phyloP scores from a whole-genome alignment of 2,329 filamentous ascomycete species.

The Aquanectria penicillioides region DNA sequence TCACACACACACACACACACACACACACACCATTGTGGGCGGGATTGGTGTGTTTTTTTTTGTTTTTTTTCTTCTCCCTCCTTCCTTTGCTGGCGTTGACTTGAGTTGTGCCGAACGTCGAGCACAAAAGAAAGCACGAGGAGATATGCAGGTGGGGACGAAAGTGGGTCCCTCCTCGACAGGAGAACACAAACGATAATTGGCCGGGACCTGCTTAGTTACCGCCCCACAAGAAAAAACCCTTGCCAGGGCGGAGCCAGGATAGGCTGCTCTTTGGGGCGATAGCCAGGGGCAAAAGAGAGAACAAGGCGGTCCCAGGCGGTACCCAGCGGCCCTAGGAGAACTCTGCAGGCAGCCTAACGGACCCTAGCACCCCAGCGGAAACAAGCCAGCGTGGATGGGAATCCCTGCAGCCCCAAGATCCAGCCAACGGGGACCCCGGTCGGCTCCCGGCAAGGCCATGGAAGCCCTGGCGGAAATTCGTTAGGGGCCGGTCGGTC shows the following conservation, averaged over 20 bases:
- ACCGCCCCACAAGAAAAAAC: slow-evolving; percentile 11
- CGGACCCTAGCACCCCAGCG: slow-evolving; percentile 12
- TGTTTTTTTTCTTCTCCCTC: neutral
- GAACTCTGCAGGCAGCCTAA: too few species aligned
- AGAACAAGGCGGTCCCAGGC: slow-evolving; percentile 10
- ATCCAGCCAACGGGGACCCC: slow-evolving; percentile 14
- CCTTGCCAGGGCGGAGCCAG: slow-evolving; percentile 29
- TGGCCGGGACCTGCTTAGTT: slow-evolving; percentile 4
- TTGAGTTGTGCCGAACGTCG: too few species aligned
- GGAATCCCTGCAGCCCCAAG: slow-evolving; percentile 9
- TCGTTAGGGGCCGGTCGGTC: slow-evolving; percentile 2
- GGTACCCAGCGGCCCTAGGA: neutral
- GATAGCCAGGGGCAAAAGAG: slow-evolving; percentile 33
- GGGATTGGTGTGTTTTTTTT: neutral
- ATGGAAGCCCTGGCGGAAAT: neutral
- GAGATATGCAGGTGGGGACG: neutral
- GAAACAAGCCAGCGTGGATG: slow-evolving; percentile 4
- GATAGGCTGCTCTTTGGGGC: slow-evolving; percentile 29
- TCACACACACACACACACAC: neutral
- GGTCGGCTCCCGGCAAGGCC: neutral
- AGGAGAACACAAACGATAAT: slow-evolving; percentile 11
- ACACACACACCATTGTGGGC: neutral
- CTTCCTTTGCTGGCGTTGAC: neutral
- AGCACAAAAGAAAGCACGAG: neutral
- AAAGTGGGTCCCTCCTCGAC: neutral